These are phyloP conservation scores for Silene conica DNA, from an alignment of 148 eudicot species.

Conservation along the genomic window DNA sequence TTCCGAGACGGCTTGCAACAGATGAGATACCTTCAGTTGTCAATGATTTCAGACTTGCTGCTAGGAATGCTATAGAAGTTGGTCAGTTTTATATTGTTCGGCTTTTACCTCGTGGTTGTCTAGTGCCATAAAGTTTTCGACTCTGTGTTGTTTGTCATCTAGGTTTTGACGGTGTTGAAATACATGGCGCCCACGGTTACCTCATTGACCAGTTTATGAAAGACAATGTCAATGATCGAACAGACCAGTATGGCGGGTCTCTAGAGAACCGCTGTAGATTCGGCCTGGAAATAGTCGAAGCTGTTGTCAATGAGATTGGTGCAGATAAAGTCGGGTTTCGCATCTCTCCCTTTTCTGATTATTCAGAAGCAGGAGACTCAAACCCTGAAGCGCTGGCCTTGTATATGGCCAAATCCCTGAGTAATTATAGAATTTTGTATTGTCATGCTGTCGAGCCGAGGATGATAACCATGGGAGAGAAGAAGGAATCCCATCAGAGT, in stretches of 20 bases:
- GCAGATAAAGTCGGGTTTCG: conserved; percentile 41
- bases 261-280: conserved; percentile 45
- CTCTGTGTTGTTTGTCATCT: not conserved
- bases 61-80: conserved; percentile 5
- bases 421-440: conserved; percentile 24
- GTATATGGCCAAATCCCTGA: conserved; percentile 36
- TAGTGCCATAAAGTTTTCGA: too few species aligned
- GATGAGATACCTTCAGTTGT: conserved; percentile 6
- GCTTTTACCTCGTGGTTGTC: not conserved
- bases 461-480: conserved; percentile 30
- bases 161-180: not conserved
- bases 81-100: not conserved
- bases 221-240: conserved; percentile 43
- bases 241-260: conserved; percentile 46
- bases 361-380: conserved; percentile 39
- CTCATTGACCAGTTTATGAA: conserved; percentile 50
- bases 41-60: conserved; percentile 9
- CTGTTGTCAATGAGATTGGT: conserved; percentile 36
- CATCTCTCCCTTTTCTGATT: conserved; percentile 40
- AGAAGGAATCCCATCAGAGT: not conserved
- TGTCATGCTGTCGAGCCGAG: conserved; percentile 15
- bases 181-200: conserved; percentile 38
- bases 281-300: conserved; percentile 40
- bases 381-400: conserved; percentile 38
- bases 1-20: not conserved